A percentile compares a stretch with the other conserved stretches of the same genome.
These are phyloP conservation scores for Pseudocercospora cruenta DNA, from an alignment of 2,329 filamentous ascomycete genomes.

Conservation along the genomic window DNA sequence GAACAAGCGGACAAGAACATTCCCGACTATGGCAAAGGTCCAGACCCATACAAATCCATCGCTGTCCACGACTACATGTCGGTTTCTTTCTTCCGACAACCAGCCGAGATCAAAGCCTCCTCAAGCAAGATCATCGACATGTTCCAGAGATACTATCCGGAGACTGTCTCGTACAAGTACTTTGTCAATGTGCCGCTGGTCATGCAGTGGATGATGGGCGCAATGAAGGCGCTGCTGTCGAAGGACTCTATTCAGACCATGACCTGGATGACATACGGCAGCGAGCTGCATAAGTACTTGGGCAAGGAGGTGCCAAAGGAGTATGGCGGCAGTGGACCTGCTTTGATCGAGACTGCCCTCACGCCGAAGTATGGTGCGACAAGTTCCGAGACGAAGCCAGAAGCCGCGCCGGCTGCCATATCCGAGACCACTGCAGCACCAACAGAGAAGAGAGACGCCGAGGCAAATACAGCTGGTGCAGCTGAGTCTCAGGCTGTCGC, in stretches of 20 bases:
- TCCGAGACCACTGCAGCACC: not conserved
- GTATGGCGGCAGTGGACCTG: conserved; percentile 74
- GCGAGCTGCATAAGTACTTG: conserved; percentile 67
- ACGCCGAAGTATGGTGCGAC: conserved; percentile 43
- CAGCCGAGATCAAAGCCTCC: conserved; percentile 74
- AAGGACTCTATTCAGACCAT: conserved; percentile 56
- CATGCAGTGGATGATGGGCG: conserved; percentile 74
- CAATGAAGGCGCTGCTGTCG: conserved; percentile 51
- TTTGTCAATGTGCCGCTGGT: conserved; percentile 91
- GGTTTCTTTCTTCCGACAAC: conserved; percentile 83
- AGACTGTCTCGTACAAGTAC: conserved; percentile 88
- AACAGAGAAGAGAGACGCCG: not conserved
- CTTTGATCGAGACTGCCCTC: conserved; percentile 50
- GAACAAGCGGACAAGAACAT: conserved; percentile 69
- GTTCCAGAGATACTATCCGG: conserved; percentile 83
- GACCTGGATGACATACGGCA: conserved; percentile 60
- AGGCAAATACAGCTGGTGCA: not conserved
- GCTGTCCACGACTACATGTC: conserved; percentile 93
- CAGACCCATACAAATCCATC: conserved; percentile 85
- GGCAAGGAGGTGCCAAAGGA: conserved; percentile 69
- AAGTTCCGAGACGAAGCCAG: conserved; percentile 5
- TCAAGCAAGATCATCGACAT: conserved; percentile 79
- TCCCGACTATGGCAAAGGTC: conserved; percentile 65
- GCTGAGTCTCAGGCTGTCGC: not conserved
- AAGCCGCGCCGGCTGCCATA: not conserved